Percentiles rank a stretch among this genome's conserved stretches.
These are phyloP conservation scores for Boletus rufocinnamomeus DNA, from an alignment of 768 basidiomycete genomes.

Conservation along the genomic window DNA sequence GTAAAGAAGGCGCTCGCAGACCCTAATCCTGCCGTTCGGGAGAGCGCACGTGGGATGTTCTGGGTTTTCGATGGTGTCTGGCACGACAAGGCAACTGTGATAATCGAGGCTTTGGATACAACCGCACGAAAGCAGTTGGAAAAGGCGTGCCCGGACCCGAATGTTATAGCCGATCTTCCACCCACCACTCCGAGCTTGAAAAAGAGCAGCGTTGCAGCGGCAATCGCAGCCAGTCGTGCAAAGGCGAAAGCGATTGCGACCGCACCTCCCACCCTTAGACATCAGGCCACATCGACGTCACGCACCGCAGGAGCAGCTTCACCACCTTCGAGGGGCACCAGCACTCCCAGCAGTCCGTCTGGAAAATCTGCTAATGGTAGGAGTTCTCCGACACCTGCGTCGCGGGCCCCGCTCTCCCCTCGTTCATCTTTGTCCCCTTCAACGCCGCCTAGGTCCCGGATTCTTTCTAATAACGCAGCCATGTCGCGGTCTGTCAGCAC, in stretches of 20 bases:
- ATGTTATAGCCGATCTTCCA: conserved; percentile 39
- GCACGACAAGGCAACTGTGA: conserved; percentile 62
- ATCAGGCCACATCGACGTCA: conserved; percentile 77
- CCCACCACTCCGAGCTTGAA: conserved; percentile 62
- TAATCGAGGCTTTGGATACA: conserved; percentile 69
- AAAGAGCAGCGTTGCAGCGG: conserved; percentile 81
- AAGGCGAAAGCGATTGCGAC: conserved; percentile 84
- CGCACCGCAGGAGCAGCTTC: conserved; percentile 50
- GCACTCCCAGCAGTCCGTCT: conserved; percentile 45
- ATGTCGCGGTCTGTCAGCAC: conserved; percentile 49
- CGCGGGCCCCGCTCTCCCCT: conserved; percentile 51
- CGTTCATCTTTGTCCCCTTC: conserved; percentile 51
- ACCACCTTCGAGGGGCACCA: conserved; percentile 41
- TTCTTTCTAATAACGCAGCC: conserved; percentile 39
- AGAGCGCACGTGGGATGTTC: conserved; percentile 68
- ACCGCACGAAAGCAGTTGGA: conserved; percentile 80
- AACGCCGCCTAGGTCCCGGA: conserved; percentile 42
- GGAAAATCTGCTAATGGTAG: conserved; percentile 43
- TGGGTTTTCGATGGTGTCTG: conserved; percentile 82
- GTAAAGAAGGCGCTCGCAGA: conserved; percentile 77
- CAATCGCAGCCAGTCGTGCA: conserved; percentile 87
- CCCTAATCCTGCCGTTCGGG: conserved; percentile 76
- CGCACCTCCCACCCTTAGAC: conserved; percentile 76
- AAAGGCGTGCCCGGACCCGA: conserved; percentile 73
- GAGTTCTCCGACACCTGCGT: conserved; percentile 39